Base-by-base conservation (phyloP, 2,329 filamentous ascomycete species). In the Sporothrix brasiliensis region DNA sequence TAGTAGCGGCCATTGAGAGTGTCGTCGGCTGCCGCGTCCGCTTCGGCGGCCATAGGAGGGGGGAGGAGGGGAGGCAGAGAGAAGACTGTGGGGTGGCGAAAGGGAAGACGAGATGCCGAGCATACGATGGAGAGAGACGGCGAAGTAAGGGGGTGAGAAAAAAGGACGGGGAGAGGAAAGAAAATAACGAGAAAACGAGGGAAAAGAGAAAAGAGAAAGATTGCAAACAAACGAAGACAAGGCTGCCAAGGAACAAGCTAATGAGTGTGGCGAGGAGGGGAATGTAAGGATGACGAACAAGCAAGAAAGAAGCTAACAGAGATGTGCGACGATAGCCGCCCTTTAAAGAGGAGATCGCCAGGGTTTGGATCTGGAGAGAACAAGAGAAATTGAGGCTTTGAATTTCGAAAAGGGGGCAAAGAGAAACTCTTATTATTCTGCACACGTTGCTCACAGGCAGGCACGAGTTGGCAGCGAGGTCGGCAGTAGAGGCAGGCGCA, bases 21-120 rank as follows among this genome's bases (percentile, higher is more conserved):
- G 47, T 69, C 69, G 65, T 54, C 67, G 67, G 50, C 66, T 47
- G 50, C 67, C 34, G 53, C 52, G 44, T 70, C 68, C n/a, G 68
- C 68, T 50, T 68, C 53, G 66, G 69, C 72, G 61, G 72, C 72
- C 72, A 72, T 72, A 53, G 41, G 67, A 50, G 34, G 61, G 44
- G 4, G 34, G n/a, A n/a, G n/a, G n/a, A n/a, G n/a, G 27, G 11
- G 27, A 52, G 44, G 53, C 27, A 30, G 27, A 9, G 41, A 14
- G 58, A n/a, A 27, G 19, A 19, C 9, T 34, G 14, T 21, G 41
- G 19, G 58, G 44, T 41, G 47, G 16, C 2, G 16, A 47, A 47
- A 49, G 49, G 39, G 13, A 44, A 34, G 39, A 47, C 16, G 44
- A 49, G 21, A 56, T n/a, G 41, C 50, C 5, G 9, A 44, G n/a